A percentile compares a stretch with the other conserved stretches of the same genome.
Evolutionary conservation across 805 yeast species (phyloP).

Genomic region (Ogataea chonburiensis): DNA sequence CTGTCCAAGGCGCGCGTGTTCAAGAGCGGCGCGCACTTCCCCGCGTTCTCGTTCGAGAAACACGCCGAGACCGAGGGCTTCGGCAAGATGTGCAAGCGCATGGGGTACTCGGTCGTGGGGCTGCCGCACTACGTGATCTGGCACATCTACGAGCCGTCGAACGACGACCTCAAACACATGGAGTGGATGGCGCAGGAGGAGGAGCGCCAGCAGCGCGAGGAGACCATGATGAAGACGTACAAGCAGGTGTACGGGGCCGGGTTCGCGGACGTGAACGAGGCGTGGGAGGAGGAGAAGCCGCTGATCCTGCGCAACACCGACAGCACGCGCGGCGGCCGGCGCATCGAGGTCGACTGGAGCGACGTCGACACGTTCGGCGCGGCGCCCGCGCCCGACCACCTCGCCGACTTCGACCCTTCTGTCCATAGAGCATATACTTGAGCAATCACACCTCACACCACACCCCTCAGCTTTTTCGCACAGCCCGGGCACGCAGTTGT

Average conservation of each 20-base stretch:
- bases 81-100: constrained; percentile 81
- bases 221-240: constrained; percentile 61
- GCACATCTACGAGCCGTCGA: constrained; percentile 95
- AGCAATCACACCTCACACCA: too few relatives aligned
- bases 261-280: constrained; percentile 68
- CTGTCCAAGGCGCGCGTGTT: constrained; percentile 84
- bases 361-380: constrained; percentile 47
- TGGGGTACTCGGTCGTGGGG: constrained; percentile 87
- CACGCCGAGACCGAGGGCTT: constrained; percentile 99
- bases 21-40: constrained; percentile 87
- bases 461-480: too few relatives aligned
- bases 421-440: too few relatives aligned
- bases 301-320: constrained; percentile 78
- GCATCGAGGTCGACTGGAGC: constrained; percentile 65
- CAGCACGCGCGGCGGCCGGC: constrained; percentile 42
- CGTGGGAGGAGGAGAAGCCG: constrained; percentile 72
- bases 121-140: constrained; percentile 93
- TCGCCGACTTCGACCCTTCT: constrained; percentile 10
- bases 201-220: constrained; percentile 59
- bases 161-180: constrained; percentile 81
- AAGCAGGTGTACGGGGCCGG: constrained; percentile 74
- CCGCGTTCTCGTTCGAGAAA: constrained; percentile 92
- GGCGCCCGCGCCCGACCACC: neutral
- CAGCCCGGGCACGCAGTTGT: too few relatives aligned
- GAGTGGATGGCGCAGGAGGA: constrained; percentile 88